Evolutionary conservation across 2,329 filamentous ascomycete species (phyloP).

Genomic region (Aspergillus jensenii): DNA sequence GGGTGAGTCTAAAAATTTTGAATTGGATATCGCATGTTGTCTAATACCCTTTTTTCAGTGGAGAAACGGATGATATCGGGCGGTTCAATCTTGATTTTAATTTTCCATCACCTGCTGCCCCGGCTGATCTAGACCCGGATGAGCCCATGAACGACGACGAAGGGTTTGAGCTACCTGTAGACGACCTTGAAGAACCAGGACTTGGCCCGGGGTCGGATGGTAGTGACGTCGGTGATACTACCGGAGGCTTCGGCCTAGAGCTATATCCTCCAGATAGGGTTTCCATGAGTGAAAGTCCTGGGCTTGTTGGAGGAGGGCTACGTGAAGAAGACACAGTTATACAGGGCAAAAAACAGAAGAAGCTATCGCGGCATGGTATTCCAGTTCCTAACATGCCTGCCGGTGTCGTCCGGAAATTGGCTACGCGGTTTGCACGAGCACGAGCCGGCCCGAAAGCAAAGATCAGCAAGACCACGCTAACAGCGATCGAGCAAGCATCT

Average conservation of each 20-base stretch:
- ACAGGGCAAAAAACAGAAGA: slow-evolving; percentile 49
- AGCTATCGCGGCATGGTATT: slow-evolving; percentile 68
- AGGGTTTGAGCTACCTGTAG: slow-evolving; percentile 33
- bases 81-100: slow-evolving; percentile 43
- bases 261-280: slow-evolving; percentile 28
- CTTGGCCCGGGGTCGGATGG: slow-evolving; percentile 26
- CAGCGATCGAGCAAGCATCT: slow-evolving; percentile 74
- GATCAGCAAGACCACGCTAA: slow-evolving; percentile 71
- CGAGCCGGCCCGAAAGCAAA: slow-evolving; percentile 66
- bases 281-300: slow-evolving; percentile 33
- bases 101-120: slow-evolving; percentile 38
- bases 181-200: slow-evolving; percentile 27
- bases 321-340: slow-evolving; percentile 30
- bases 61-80: slow-evolving; percentile 45
- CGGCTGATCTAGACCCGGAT: slow-evolving; percentile 31
- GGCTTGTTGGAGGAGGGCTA: slow-evolving; percentile 37
- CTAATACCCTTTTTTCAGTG: slow-evolving; percentile 30
- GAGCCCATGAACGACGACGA: slow-evolving; percentile 34
- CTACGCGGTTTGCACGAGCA: slow-evolving; percentile 67
- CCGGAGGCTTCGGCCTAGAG: slow-evolving; percentile 34
- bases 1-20: slow-evolving; percentile 27
- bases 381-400: slow-evolving; percentile 73
- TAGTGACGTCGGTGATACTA: slow-evolving; percentile 21
- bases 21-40: not conserved
- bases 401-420: slow-evolving; percentile 66